Evolutionary conservation across 2,329 filamentous ascomycete species (phyloP).

Genomic region (Pyrenophora seminiperda): DNA sequence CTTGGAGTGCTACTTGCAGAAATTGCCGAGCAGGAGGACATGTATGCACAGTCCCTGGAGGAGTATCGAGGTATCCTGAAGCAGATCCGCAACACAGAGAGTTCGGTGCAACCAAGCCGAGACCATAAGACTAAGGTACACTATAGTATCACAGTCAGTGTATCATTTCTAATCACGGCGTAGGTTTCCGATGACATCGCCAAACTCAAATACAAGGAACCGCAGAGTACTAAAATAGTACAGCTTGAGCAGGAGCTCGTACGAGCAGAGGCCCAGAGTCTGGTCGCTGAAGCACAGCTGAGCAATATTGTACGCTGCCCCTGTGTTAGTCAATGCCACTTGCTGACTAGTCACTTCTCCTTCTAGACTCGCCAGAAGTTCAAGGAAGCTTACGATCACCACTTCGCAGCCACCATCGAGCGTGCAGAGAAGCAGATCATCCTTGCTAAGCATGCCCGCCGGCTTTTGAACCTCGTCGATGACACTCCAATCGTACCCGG

Average conservation of each 20-base stretch:
- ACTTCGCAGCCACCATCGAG: conserved; percentile 91
- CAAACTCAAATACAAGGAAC: conserved; percentile 89
- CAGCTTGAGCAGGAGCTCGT: conserved; percentile 96
- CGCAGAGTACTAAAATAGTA: conserved; percentile 77
- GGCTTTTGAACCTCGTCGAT: conserved; percentile 83
- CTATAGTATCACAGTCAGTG: not conserved
- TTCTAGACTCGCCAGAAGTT: conserved; percentile 87
- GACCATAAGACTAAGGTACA: conserved; percentile 77
- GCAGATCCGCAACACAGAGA: conserved; percentile 92
- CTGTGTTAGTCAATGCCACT: not conserved
- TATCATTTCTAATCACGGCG: conserved; percentile 2
- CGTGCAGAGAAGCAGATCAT: conserved; percentile 96
- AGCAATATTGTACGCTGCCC: conserved; percentile 74
- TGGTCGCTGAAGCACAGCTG: conserved; percentile 95
- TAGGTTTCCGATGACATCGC: conserved; percentile 88
- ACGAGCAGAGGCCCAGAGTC: conserved; percentile 89
- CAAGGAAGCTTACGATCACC: conserved; percentile 89
- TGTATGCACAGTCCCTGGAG: conserved; percentile 84
- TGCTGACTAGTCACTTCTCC: no score
- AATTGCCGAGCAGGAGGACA: conserved; percentile 91
- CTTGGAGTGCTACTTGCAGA: conserved; percentile 89
- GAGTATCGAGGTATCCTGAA: conserved; percentile 83
- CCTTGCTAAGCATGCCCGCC: conserved; percentile 85
- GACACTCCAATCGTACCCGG: conserved; percentile 89
- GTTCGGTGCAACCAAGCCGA: conserved; percentile 89